Base-by-base conservation (phyloP, 805 yeast genomes). In the Candida boleticola region DNA sequence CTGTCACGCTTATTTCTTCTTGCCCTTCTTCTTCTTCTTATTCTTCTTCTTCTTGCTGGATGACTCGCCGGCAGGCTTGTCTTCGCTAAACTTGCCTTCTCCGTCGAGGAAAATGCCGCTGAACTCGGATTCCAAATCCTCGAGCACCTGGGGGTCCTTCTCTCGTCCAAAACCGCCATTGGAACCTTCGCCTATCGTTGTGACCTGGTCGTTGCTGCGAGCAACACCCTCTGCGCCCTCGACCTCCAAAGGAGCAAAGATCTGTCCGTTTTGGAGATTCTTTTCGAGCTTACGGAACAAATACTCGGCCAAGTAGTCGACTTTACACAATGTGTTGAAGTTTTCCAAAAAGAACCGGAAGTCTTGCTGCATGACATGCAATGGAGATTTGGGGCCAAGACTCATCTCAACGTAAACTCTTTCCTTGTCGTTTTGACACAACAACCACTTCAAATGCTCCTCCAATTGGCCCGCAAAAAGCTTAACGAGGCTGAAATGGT, bases 311-410 rank as follows among this genome's bases (percentile, higher is more conserved):
- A 66, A 48, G 29, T 43, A 46, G 45, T 60, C 64, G 20, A 61
- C 55, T 39, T 58, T 61, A 42, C 66, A 57, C 23, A 66, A 47
- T 11, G 58, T 56, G 34, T 66, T 63, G 52, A 63, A 66, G 32
- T 60, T 44, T 9, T 43, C 39, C 37, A 65, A 50, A 41, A 66
- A 64, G 27, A 57, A 45, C 18, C 40, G 37, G 34, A 61, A 61
- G 47, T 61, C 63, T 9, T 45, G 39, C 9, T 41, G 39, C 16
- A 57, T 30, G 17, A 41, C 39, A 17, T 36, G 9, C 21, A 46
- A 40, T 17, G 46, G 22, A 16, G 38, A 18, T 17, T 33, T 32
- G 5, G 22, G 31, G 7, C 25, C 38, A 3, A 36, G 7, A 19
- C 32, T 29, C 7, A 23, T 4, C 32, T 41, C 16, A 29, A 34